Evolutionary conservation across 176 grass and related monocot genomes (phyloP).

Genomic region (Hyparrhenia diplandra): DNA sequence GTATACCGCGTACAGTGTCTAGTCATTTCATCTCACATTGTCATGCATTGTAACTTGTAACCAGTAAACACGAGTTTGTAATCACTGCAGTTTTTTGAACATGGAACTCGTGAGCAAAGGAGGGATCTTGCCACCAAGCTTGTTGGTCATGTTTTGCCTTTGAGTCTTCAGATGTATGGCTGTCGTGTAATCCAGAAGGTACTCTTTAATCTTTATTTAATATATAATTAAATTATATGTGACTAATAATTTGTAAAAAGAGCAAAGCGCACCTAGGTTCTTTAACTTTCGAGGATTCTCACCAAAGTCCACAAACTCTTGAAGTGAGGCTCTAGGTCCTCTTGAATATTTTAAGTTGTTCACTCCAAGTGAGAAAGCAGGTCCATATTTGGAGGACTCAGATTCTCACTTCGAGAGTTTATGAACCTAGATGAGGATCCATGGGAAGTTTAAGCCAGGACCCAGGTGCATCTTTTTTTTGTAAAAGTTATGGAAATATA

Average conservation of each 20-base stretch:
- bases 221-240: background rate
- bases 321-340: background rate
- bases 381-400: background rate
- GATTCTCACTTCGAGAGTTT: background rate
- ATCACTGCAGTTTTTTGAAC: conserved; percentile 88
- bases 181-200: conserved; percentile 99
- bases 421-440: background rate
- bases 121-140: conserved; percentile 90
- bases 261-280: background rate
- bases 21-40: conserved; percentile 1
- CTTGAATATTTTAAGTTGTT: background rate
- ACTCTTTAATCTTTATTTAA: conserved; percentile 10
- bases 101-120: conserved; percentile 79
- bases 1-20: background rate
- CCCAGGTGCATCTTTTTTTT: background rate
- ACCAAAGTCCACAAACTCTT: background rate
- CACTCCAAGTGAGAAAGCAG: background rate
- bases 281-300: background rate
- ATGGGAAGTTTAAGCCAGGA: background rate
- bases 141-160: conserved; percentile 74
- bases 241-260: background rate
- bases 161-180: conserved; percentile 99
- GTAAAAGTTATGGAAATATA: background rate
- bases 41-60: conserved; percentile 3
- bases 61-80: conserved; percentile 3